A percentile compares a stretch with the other conserved stretches of the same genome.
phyloP scores from a whole-genome alignment of 176 grass and related monocot species.

The Oryza australiensis region DNA sequence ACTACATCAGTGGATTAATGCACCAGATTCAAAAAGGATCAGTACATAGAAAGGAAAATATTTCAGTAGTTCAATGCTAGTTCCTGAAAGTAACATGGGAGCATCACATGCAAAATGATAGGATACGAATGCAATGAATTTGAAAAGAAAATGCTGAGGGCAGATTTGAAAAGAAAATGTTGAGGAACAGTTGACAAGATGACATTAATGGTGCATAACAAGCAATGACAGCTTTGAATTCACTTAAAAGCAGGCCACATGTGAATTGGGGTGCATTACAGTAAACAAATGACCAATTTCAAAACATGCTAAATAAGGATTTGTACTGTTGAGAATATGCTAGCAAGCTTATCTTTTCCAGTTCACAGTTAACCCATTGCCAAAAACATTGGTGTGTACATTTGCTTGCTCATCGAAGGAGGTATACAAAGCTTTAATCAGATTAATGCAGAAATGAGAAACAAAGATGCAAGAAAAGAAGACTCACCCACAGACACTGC shows the following conservation, averaged over 20 bases:
- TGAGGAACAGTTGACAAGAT: background rate
- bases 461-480: background rate
- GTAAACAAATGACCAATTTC: background rate
- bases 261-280: background rate
- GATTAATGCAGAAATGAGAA: background rate
- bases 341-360: no score
- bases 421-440: background rate
- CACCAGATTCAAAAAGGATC: no score
- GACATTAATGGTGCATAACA: background rate
- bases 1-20: no score
- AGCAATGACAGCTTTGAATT: background rate
- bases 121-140: background rate
- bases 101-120: background rate
- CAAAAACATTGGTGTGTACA: no score
- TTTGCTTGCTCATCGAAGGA: background rate
- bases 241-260: background rate
- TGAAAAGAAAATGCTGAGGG: background rate
- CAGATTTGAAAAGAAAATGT: background rate
- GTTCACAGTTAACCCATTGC: no score
- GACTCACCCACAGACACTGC: conserved; percentile 81
- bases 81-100: background rate
- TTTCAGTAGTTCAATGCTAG: background rate
- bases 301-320: background rate
- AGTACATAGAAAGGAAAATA: background rate
- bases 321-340: background rate